These are phyloP conservation scores for Nakaseomyces sp. DNA, from an alignment of 1,139 yeast species.

Conservation along the genomic window DNA sequence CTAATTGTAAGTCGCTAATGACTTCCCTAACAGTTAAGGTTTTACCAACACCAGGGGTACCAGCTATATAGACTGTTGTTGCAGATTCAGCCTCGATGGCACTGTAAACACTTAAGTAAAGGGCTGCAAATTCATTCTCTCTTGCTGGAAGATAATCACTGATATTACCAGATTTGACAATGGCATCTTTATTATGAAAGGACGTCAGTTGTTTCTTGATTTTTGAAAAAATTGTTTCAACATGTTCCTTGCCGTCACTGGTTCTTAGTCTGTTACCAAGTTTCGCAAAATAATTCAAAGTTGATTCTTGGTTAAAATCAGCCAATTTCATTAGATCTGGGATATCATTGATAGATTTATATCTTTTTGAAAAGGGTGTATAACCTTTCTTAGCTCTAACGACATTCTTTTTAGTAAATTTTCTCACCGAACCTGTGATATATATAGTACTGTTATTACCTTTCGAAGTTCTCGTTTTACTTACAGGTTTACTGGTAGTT, in stretches of 20 bases:
- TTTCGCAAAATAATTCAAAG: conserved; percentile 21
- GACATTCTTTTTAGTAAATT: conserved; percentile 29
- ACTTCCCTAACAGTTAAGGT: conserved; percentile 91
- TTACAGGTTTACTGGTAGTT: conserved; percentile 6
- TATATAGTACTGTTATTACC: neutral
- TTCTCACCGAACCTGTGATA: conserved; percentile 15
- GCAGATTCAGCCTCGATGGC: conserved; percentile 71
- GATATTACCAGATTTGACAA: conserved; percentile 25
- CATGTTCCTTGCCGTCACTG: conserved; percentile 22
- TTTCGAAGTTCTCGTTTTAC: conserved; percentile 4
- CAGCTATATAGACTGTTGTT: conserved; percentile 81
- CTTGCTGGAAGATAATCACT: conserved; percentile 62
- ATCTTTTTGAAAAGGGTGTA: conserved; percentile 30
- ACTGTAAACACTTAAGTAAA: conserved; percentile 63
- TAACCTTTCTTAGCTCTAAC: conserved; percentile 31
- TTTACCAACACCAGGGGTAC: conserved; percentile 97
- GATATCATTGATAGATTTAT: conserved; percentile 24
- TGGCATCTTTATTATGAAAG: conserved; percentile 28
- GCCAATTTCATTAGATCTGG: conserved; percentile 27
- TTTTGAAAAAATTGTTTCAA: conserved; percentile 31
- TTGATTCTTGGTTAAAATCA: conserved; percentile 22
- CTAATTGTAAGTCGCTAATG: conserved; percentile 50
- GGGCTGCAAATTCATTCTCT: conserved; percentile 72
- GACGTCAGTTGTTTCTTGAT: conserved; percentile 30
- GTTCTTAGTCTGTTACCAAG: conserved; percentile 26